Evolutionary conservation across 225 moss, liverwort and hornwort genomes (phyloP), one percentile per base, ranked within the genome.

Genomic region (Ulota crispa): DNA sequence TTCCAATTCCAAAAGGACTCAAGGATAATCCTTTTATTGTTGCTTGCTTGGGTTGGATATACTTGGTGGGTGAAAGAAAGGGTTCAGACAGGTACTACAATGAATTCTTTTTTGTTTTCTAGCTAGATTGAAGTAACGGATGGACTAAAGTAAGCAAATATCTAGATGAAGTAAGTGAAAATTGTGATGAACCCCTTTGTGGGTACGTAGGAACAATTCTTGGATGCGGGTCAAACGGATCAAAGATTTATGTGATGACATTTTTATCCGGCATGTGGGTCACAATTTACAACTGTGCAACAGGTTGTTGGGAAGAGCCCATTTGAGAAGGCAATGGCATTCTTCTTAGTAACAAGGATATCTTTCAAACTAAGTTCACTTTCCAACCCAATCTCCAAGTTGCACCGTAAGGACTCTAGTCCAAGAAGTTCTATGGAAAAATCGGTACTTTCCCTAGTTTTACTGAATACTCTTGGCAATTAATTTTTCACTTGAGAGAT

Each of bases 91-190:
- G 86, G 67, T 26, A 21, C 68, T n/a, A 21, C 11, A 11, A 11
- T 42, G 0, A 2, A 42, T 65, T 85, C 64, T 66, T 89, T 61
- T 77, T 69, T 32, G 9, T 89, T 60, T 87, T 89, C 70, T 72
- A 71, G 73, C 73, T 89, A 66, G 87, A 83, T 64, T 56, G 36
- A 26, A 59, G 26, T 65, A 68, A 36, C 4, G 53, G 52, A 65
- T 89, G 89, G 89, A 83, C 37, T 50, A 77, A 89, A 83, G 80
- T 87, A 26, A 79, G 82, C 47, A 77, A 87, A 30, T 85, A 70
- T 36, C 55, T 26, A 6, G 32, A 82, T 32, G 8, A 54, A n/a
- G n/a, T n/a, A n/a, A n/a, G n/a, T n/a, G n/a, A n/a, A n/a, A n/a
- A n/a, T n/a, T n/a, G n/a, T n/a, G 27, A 82, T 39, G 9, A 37